Base-by-base conservation (phyloP, 495 filamentous ascomycete species). In the Clavariopsis aquatica region DNA sequence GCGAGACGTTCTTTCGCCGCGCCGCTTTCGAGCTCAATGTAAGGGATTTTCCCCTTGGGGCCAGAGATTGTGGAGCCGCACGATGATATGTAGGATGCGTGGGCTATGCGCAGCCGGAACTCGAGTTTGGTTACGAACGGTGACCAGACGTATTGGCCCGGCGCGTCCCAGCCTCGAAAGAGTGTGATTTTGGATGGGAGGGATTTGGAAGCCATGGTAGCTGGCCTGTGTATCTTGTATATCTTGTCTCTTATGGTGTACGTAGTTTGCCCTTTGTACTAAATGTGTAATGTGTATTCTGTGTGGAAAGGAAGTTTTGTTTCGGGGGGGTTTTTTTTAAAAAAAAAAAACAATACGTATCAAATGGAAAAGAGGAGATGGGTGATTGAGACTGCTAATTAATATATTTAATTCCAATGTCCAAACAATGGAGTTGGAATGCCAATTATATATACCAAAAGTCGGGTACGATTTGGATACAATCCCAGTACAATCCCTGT, bases 101-200 rank as follows among this genome's bases (percentile, higher is more conserved):
- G 72, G 4, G 74, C 78, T 57, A 86, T 79, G 23, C 86, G 85
- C 8, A 89, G 76, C 1, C 84, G 85, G 24, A 82, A 76, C 66
- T 89, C 86, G 56, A 88, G 79, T 71, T 89, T 89, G 36, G 69
- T 83, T 52, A 85, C 84, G 67, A 86, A 89, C 20, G 87, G 85
- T 0, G 86, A 88, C 84, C 84, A 86, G 58, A 79, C 77, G 66
- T 87, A 80, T 47, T 52, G 64, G 3, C 72, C 71, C 2, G 62
- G 31, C 13, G 67, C 65, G 34, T 73, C 71, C 66, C 78, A 84
- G 26, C 83, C 83, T 12, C 85, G 81, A 76, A 79, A 86, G 68
- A 88, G 62, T 27, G 76, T 82, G 58, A 84, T 12, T 43, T 45
- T 53, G n/a, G 65, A 31, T 17, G 22, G 54, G 34, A 10, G n/a